Evolutionary conservation across 345 rosid species (phyloP).

Genomic region (Balakata baccata): DNA sequence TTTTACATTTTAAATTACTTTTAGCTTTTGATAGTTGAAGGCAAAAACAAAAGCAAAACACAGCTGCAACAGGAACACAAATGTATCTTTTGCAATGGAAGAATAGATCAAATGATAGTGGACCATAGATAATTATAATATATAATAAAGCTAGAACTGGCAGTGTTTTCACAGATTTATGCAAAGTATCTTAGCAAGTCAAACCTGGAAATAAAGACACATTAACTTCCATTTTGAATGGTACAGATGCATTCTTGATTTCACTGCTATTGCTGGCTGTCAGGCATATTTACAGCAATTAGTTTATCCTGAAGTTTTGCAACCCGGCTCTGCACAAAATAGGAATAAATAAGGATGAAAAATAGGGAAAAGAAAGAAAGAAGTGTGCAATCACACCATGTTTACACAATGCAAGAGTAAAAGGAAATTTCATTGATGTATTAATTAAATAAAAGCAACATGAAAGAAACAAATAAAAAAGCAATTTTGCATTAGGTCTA

Average conservation of each 20-base stretch:
- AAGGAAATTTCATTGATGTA: neutral
- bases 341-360: neutral
- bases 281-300: conserved; percentile 30
- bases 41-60: neutral
- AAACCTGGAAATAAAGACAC: neutral
- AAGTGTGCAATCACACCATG: neutral
- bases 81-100: neutral
- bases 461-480: neutral
- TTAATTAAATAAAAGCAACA: neutral
- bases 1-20: too few relatives aligned
- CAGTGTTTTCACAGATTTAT: neutral
- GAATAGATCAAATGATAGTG: neutral
- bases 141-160: too few relatives aligned
- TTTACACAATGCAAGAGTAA: neutral
- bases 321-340: conserved; percentile 48
- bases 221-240: neutral
- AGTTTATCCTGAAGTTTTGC: conserved; percentile 53
- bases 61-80: neutral
- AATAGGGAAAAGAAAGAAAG: neutral
- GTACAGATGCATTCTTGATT: neutral
- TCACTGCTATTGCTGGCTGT: conserved; percentile 7
- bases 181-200: neutral
- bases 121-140: neutral
- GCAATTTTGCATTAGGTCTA: neutral
- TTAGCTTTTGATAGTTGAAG: neutral